These are phyloP conservation scores for Beauveria asiatica DNA, from an alignment of 2,329 filamentous ascomycete genomes.

Conservation along the genomic window DNA sequence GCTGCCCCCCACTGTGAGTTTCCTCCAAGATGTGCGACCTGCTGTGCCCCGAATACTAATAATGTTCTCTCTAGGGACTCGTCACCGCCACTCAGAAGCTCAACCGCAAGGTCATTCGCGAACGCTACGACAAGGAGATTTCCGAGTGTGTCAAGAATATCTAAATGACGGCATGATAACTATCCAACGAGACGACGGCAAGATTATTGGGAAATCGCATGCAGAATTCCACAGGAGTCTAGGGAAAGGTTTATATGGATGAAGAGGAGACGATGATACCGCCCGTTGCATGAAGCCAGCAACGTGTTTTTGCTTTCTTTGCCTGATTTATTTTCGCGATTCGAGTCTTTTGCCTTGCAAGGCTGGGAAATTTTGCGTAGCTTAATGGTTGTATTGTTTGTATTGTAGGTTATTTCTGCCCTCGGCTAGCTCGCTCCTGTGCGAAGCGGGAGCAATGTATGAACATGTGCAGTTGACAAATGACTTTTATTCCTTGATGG, in stretches of 20 bases:
- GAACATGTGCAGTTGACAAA: not conserved
- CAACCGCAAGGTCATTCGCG: conserved; percentile 44
- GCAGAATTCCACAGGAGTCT: not conserved
- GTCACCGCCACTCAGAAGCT: conserved; percentile 56
- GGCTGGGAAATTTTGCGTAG: conserved; percentile 7
- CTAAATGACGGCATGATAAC: not conserved
- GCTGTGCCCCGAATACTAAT: conserved; percentile 14
- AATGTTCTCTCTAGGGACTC: conserved; percentile 34
- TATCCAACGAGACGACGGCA: not conserved
- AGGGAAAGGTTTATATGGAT: not conserved
- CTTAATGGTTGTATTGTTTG: conserved; percentile 11
- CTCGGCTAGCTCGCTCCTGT: not conserved
- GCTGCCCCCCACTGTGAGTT: conserved; percentile 74
- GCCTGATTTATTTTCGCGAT: not conserved
- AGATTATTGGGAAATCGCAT: not conserved
- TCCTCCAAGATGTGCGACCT: too few species aligned
- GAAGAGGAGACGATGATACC: conserved; percentile 14
- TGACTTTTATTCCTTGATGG: not conserved
- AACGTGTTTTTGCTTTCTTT: conserved; percentile 11
- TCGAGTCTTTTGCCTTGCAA: not conserved
- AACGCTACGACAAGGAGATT: conserved; percentile 44
- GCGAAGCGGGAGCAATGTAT: not conserved
- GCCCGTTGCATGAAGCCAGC: conserved; percentile 6
- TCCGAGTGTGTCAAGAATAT: conserved; percentile 28
- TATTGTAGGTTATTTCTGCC: conserved; percentile 10